phyloP scores from a whole-genome alignment of 768 basidiomycete genomes.

The Pleurotus ostreatus region DNA sequence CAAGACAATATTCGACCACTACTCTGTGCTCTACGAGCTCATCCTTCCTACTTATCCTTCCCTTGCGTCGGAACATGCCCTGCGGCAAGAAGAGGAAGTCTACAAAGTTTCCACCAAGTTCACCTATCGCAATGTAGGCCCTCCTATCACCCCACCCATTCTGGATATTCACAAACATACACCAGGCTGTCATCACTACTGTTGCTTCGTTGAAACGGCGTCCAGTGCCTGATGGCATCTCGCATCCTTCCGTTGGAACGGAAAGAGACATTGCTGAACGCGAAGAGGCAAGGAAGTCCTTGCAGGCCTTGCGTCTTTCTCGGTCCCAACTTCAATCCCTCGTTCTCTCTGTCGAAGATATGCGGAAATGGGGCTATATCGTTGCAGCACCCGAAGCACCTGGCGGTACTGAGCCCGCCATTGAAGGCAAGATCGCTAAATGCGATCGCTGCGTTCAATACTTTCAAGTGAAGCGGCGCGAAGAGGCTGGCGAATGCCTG shows the following conservation, averaged over 20 bases:
- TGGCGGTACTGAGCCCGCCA: slow-evolving; percentile 62
- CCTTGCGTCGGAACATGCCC: slow-evolving; percentile 73
- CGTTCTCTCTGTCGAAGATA: slow-evolving; percentile 51
- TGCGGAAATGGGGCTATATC: slow-evolving; percentile 70
- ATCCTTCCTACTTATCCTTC: slow-evolving; percentile 51
- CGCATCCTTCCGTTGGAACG: slow-evolving; percentile 77
- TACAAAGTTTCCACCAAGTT: slow-evolving; percentile 70
- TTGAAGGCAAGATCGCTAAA: slow-evolving; percentile 54
- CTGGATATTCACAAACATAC: slow-evolving; percentile 6
- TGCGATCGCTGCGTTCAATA: slow-evolving; percentile 80
- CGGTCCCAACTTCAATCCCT: slow-evolving; percentile 50
- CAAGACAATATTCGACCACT: slow-evolving; percentile 71
- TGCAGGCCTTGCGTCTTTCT: slow-evolving; percentile 52
- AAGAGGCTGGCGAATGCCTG: slow-evolving; percentile 59
- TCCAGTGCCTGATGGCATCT: slow-evolving; percentile 47
- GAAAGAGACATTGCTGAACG: slow-evolving; percentile 59
- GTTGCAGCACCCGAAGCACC: slow-evolving; percentile 59
- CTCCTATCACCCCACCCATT: background rate
- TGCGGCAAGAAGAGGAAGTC: slow-evolving; percentile 77
- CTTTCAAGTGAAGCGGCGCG: slow-evolving; percentile 61
- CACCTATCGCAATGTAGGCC: slow-evolving; percentile 78
- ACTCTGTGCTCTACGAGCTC: slow-evolving; percentile 58
- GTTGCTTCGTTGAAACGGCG: slow-evolving; percentile 47
- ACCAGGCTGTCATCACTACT: slow-evolving; percentile 49
- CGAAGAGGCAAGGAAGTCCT: slow-evolving; percentile 47